phyloP scores from a whole-genome alignment of 257 asterid species.

The Nicotiana otophora region DNA sequence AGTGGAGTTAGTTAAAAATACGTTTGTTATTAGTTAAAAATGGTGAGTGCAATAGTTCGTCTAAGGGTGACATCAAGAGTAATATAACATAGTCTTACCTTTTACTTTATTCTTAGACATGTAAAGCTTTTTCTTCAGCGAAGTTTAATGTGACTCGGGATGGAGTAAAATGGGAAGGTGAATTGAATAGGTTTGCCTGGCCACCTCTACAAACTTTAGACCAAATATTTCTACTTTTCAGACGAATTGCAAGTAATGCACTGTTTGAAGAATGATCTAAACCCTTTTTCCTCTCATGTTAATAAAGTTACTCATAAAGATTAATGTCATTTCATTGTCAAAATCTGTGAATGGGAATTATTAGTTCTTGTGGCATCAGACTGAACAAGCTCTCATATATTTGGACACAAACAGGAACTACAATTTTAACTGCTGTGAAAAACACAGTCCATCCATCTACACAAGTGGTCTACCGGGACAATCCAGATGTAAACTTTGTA shows the following conservation, averaged over 20 bases:
- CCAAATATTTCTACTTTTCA: neutral
- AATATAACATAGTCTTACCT: neutral
- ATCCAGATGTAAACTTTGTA: slow-evolving; percentile 30
- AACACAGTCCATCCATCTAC: slow-evolving; percentile 34
- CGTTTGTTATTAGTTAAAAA: neutral
- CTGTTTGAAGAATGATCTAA: neutral
- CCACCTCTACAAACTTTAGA: neutral
- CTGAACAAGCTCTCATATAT: neutral
- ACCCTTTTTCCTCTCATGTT: neutral
- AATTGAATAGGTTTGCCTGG: neutral
- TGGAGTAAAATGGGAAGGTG: neutral
- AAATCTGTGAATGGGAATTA: neutral
- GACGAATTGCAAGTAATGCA: neutral
- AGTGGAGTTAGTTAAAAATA: neutral
- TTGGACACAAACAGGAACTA: slow-evolving; percentile 34
- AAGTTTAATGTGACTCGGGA: neutral
- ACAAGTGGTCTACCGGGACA: slow-evolving; percentile 34
- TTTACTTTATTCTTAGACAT: neutral
- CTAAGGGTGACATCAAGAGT: neutral
- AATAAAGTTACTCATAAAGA: neutral
- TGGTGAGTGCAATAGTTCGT: neutral
- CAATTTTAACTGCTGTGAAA: slow-evolving; percentile 38
- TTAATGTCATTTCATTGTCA: neutral
- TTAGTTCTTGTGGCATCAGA: neutral
- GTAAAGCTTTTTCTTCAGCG: neutral